phyloP scores from a whole-genome alignment of 495 filamentous ascomycete species.

The Tuber umbilicatum region DNA sequence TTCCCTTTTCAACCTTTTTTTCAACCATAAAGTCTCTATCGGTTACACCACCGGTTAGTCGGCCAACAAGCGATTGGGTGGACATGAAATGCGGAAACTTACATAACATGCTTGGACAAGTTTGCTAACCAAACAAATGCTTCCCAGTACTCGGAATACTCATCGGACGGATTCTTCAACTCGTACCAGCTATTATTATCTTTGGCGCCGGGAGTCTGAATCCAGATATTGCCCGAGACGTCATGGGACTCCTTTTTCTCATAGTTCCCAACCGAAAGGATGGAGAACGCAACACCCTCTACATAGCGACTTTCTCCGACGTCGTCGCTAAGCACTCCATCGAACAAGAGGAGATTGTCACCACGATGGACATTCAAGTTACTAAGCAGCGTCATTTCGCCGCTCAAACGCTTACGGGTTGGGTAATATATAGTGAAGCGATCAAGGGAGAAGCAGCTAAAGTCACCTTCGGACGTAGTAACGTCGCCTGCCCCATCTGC shows the following conservation, averaged over 20 bases:
- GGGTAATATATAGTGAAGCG: conserved; percentile 51
- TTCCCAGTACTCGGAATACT: conserved; percentile 55
- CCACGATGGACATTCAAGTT: conserved; percentile 45
- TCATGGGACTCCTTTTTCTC: conserved; percentile 45
- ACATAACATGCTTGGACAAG: conserved; percentile 59
- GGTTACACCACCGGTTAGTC: conserved; percentile 7
- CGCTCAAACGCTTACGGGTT: conserved; percentile 40
- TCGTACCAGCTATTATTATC: conserved; percentile 55
- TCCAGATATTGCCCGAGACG: conserved; percentile 54
- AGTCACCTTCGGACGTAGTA: conserved; percentile 21
- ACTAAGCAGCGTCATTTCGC: conserved; percentile 52
- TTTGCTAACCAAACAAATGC: conserved; percentile 63
- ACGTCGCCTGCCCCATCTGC: background rate
- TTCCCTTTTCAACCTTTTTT: conserved; percentile 41
- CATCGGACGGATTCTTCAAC: conserved; percentile 49
- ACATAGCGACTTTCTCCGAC: conserved; percentile 46
- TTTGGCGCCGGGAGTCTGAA: conserved; percentile 49
- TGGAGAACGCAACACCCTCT: conserved; percentile 50
- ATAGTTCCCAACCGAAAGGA: conserved; percentile 62
- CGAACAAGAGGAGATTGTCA: conserved; percentile 48
- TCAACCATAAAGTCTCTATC: conserved; percentile 50
- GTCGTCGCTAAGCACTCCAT: conserved; percentile 54
- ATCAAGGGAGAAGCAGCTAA: conserved; percentile 49
- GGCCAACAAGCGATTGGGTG: background rate
- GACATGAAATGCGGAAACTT: conserved; percentile 6